phyloP scores from a whole-genome alignment of 2,329 filamentous ascomycete species.

The Aspergillus persii region DNA sequence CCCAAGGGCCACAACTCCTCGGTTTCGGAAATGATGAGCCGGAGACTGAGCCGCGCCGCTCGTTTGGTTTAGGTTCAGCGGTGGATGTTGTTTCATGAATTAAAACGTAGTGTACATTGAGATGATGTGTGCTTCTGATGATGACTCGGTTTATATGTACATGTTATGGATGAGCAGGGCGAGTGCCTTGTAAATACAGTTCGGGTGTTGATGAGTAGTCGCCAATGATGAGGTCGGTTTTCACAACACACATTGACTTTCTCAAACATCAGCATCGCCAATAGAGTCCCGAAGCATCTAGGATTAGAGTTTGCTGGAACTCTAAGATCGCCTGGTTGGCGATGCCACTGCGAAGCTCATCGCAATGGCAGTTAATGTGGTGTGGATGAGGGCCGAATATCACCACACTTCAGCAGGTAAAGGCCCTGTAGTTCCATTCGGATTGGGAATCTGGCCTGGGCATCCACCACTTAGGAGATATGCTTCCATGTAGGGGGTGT shows the following conservation, averaged over 20 bases:
- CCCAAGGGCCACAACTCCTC: slow-evolving; percentile 10
- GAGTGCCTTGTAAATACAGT: background rate
- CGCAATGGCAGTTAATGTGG: background rate
- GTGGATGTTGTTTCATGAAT: background rate
- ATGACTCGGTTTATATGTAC: background rate
- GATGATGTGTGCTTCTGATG: background rate
- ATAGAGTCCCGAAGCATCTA: too few relatives aligned
- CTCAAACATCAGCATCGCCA: background rate
- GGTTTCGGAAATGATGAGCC: background rate
- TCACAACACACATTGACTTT: background rate
- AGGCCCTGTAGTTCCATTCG: background rate
- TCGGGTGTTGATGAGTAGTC: background rate
- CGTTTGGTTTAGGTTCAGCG: background rate
- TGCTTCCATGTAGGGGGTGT: too few relatives aligned
- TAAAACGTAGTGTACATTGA: background rate
- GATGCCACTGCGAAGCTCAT: background rate
- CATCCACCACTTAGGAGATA: too few relatives aligned
- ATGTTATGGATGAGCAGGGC: background rate
- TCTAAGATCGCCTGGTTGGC: background rate
- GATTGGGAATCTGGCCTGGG: too few relatives aligned
- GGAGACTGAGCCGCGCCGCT: background rate
- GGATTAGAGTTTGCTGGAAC: background rate
- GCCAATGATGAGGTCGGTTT: background rate
- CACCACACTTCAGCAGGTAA: background rate
- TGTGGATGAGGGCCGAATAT: background rate